Evolutionary conservation across 768 basidiomycete genomes (phyloP).

Genomic region (Lactifluus echinatus): DNA sequence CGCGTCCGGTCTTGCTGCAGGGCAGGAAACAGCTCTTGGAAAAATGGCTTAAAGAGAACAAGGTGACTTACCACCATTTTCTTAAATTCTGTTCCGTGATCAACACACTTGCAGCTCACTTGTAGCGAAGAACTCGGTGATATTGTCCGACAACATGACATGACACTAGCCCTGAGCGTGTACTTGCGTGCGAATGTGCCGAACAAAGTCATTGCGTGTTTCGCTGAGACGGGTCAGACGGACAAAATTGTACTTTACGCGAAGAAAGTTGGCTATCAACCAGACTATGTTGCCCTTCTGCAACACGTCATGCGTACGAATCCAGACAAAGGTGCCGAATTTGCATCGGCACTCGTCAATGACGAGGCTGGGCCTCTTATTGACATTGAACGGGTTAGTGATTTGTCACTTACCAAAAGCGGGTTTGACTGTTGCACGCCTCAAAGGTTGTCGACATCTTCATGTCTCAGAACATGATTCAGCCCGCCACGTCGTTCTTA

Average conservation of each 20-base stretch:
- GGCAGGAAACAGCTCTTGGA: conserved; percentile 94
- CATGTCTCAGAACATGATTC: conserved; percentile 99
- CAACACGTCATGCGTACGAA: conserved; percentile 96
- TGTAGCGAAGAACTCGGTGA: conserved; percentile 99
- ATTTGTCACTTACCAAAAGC: not conserved
- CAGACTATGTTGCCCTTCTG: conserved; percentile 85
- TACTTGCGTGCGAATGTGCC: conserved; percentile 97
- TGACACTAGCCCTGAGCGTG: conserved; percentile 95
- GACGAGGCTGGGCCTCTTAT: conserved; percentile 89
- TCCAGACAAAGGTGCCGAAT: conserved; percentile 97
- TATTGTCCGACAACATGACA: conserved; percentile 88
- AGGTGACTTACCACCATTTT: conserved; percentile 41
- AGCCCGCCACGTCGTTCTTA: conserved; percentile 96
- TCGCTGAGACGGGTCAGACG: conserved; percentile 96
- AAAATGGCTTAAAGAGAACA: conserved; percentile 99
- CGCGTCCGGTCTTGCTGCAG: conserved; percentile 91
- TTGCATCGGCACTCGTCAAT: conserved; percentile 89
- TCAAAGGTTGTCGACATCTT: conserved; percentile 93
- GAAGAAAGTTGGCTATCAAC: conserved; percentile 91
- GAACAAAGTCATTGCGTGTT: conserved; percentile 98
- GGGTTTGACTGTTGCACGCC: conserved; percentile 1
- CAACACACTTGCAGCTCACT: conserved; percentile 55
- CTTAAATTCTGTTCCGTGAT: not conserved
- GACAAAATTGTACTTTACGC: conserved; percentile 97
- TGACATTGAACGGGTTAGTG: conserved; percentile 78